These are phyloP conservation scores for Fimicolochytrium jonesii DNA, from an alignment of 192 early-diverging fungal genomes.

Conservation along the genomic window DNA sequence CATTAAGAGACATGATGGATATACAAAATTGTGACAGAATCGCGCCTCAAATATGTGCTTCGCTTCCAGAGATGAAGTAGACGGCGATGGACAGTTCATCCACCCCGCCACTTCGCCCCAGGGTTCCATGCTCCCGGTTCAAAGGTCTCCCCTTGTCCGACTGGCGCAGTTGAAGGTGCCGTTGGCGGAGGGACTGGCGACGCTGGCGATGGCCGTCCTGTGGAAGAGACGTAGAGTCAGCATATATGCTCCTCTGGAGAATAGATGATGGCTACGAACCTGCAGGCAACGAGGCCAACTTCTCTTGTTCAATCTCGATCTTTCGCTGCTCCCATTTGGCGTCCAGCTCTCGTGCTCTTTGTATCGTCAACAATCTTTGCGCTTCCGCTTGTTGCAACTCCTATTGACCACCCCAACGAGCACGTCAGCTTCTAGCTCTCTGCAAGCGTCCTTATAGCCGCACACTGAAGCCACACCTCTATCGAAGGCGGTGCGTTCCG, in stretches of 20 bases:
- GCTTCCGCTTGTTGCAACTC: slow-evolving; percentile 10
- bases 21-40: too few relatives aligned
- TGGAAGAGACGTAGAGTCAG: not conserved
- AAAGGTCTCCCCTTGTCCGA: slow-evolving; percentile 31
- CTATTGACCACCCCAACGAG: not conserved
- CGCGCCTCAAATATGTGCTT: too few relatives aligned
- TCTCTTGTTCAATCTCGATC: not conserved
- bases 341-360: slow-evolving; percentile 2
- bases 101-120: too few relatives aligned
- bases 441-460: too few relatives aligned
- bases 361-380: not conserved
- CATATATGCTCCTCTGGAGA: not conserved
- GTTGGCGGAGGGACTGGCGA: not conserved
- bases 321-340: slow-evolving; percentile 12
- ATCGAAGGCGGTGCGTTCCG: slow-evolving; percentile 33
- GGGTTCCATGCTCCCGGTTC: slow-evolving; percentile 27
- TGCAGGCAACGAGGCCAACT: not conserved
- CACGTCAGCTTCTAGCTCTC: too few relatives aligned
- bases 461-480: too few relatives aligned
- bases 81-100: too few relatives aligned
- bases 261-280: not conserved
- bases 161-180: slow-evolving; percentile 3
- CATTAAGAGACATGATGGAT: too few relatives aligned
- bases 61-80: too few relatives aligned
- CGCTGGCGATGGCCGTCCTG: not conserved